Evolutionary conservation across 2,329 filamentous ascomycete genomes (phyloP), one percentile per base, ranked within the genome.

Genomic region (Diaporthe sp.): DNA sequence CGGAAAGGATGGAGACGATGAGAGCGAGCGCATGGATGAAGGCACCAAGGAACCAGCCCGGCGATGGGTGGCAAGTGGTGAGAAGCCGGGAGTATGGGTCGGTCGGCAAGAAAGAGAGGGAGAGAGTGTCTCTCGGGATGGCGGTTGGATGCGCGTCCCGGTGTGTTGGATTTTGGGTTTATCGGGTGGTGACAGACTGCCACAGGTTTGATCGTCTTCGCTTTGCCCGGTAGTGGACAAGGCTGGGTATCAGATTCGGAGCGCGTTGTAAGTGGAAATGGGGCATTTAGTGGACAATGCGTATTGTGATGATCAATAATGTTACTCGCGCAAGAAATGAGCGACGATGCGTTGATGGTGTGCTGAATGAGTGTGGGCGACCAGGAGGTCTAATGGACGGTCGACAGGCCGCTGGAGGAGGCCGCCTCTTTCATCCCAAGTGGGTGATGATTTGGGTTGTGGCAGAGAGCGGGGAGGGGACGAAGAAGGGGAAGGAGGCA

Each of bases 151-250:
- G 31, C 46, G 31, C 44, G 34, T 67, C 53, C 61, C 51, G 61
- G 46, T 42, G 49, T 51, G 60, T 68, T 55, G 44, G 57, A 44
- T 46, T 51, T 73, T 28, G 60, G 61, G 34, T 57, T 51, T 46
- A 62, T 60, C 17, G 58, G 68, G 58, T 46, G 51, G 19, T 31
- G 62, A 34, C 39, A 49, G 53, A 53, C 55, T 61, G 28, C 39
- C 37, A 42, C 55, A 51, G 61, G 74, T 75, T 73, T 75, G 74
- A 75, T 75, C 74, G 71, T 49, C 75, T 74, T 74, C 71, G 75
- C 71, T 73, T 65, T 68, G 71, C 67, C 75, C 72, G 71, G 68
- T 70, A 62, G 53, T 51, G 65, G 62, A 68, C 71, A 68, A 74
- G 71, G 74, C 39, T 46, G 39, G 51, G 74, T 73, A 57, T 75